Evolutionary conservation across 2,329 filamentous ascomycete genomes (phyloP).

Genomic region (Penicillium sp.): DNA sequence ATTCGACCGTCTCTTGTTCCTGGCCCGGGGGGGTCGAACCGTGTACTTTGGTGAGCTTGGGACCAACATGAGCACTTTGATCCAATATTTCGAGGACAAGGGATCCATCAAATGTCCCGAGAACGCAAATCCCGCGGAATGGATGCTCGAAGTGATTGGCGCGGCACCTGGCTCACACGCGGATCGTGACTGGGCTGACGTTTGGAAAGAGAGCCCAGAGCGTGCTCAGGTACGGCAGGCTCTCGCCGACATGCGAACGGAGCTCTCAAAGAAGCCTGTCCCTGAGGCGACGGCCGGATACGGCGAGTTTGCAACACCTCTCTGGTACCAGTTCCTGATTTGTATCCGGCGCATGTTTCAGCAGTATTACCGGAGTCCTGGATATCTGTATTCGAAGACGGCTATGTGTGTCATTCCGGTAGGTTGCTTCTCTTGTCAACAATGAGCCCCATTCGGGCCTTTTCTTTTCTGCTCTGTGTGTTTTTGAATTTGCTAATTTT

Average conservation of each 20-base stretch:
- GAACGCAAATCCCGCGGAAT: conserved; percentile 61
- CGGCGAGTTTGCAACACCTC: conserved; percentile 70
- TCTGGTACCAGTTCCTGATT: conserved; percentile 56
- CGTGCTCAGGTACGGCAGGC: conserved; percentile 43
- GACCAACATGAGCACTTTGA: conserved; percentile 49
- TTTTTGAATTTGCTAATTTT: neutral
- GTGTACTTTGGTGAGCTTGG: conserved; percentile 64
- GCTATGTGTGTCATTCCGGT: conserved; percentile 61
- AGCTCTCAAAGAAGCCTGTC: conserved; percentile 32
- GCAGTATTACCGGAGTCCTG: conserved; percentile 78
- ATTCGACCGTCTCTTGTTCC: conserved; percentile 59
- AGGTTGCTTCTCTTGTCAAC: conserved; percentile 36
- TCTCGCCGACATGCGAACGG: conserved; percentile 36
- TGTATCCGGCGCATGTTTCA: conserved; percentile 69
- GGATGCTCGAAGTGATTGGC: conserved; percentile 55
- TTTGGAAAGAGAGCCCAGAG: conserved; percentile 55
- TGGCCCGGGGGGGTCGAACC: conserved; percentile 57
- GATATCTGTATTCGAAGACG: conserved; percentile 75
- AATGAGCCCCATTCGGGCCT: neutral
- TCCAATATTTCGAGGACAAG: conserved; percentile 58
- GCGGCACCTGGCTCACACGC: conserved; percentile 57
- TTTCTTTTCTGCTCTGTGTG: too few relatives aligned
- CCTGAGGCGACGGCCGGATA: conserved; percentile 46
- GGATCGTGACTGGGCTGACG: conserved; percentile 56
- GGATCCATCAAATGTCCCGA: conserved; percentile 54